phyloP scores from a whole-genome alignment of 345 rosid species.

The Camelina hispida region DNA sequence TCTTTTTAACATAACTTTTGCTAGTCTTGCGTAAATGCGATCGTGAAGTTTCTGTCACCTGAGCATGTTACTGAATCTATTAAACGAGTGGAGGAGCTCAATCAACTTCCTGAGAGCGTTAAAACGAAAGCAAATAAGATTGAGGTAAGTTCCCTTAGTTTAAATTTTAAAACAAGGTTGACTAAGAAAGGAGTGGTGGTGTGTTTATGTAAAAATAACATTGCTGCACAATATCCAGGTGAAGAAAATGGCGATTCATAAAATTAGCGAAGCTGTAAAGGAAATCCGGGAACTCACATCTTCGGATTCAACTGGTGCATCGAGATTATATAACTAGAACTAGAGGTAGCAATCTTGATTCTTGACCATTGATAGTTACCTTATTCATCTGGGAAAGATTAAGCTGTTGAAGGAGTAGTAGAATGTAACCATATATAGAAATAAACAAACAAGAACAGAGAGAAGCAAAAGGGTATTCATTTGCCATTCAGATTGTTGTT shows the following conservation, averaged over 20 bases:
- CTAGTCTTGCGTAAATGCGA: conserved; percentile 91
- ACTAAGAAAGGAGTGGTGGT: conserved; percentile 46
- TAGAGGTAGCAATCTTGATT: conserved; percentile 42
- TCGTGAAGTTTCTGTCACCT: conserved; percentile 85
- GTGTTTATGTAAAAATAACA: not conserved
- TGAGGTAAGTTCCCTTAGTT: conserved; percentile 60
- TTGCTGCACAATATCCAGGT: conserved; percentile 54
- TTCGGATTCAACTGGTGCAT: conserved; percentile 37
- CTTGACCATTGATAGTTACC: conserved; percentile 31
- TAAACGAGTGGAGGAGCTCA: conserved; percentile 67
- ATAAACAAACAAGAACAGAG: conserved; percentile 19
- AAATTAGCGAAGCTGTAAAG: conserved; percentile 66
- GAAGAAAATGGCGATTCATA: conserved; percentile 79
- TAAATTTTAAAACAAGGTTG: conserved; percentile 44
- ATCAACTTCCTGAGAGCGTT: conserved; percentile 70
- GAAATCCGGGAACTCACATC: conserved; percentile 80
- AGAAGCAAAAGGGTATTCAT: conserved; percentile 27
- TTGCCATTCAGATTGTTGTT: conserved; percentile 34
- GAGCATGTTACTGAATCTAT: conserved; percentile 74
- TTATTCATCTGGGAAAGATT: conserved; percentile 24
- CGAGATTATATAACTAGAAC: conserved; percentile 33
- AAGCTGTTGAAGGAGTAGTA: conserved; percentile 27
- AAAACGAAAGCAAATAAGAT: conserved; percentile 65
- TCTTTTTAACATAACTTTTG: conserved; percentile 21
- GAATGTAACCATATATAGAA: conserved; percentile 37